phyloP scores from a whole-genome alignment of 2,329 filamentous ascomycete species.

The Pyrenophora graminea region DNA sequence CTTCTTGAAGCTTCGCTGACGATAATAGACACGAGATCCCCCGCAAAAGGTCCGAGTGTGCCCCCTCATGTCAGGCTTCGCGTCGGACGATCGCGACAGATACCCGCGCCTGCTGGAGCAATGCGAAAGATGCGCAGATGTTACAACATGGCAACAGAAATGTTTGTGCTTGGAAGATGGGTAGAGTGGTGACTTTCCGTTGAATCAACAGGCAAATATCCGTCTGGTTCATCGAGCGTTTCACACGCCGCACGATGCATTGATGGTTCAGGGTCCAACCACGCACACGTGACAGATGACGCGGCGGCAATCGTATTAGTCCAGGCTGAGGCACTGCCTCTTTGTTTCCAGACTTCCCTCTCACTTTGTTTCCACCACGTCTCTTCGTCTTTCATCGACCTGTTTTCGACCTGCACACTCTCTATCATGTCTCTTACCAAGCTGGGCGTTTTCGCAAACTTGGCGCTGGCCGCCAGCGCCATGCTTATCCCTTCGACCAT shows the following conservation, averaged over 20 bases:
- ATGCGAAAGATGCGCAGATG: no score
- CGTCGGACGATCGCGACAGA: no score
- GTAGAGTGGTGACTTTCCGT: neutral
- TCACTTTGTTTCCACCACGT: conserved; percentile 16
- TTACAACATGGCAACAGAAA: no score
- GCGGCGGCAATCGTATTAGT: conserved; percentile 12
- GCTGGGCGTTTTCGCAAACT: conserved; percentile 39
- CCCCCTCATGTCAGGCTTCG: no score
- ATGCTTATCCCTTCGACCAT: conserved; percentile 43
- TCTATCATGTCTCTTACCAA: conserved; percentile 37
- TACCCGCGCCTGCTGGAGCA: no score
- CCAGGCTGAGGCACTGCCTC: conserved; percentile 16
- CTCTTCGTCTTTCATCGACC: conserved; percentile 14
- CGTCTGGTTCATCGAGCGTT: conserved; percentile 10
- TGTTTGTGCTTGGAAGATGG: neutral
- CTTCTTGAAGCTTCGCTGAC: no score
- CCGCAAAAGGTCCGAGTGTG: no score
- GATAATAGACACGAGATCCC: no score
- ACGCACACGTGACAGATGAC: conserved; percentile 17
- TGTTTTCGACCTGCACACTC: conserved; percentile 18
- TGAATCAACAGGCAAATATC: neutral
- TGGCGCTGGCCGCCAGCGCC: conserved; percentile 45
- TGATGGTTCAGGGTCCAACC: conserved; percentile 10
- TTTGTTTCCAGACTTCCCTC: conserved; percentile 16
- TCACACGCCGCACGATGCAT: conserved; percentile 13